A percentile compares a stretch with the other conserved stretches of the same genome.
Evolutionary conservation across 2,329 filamentous ascomycete genomes (phyloP).

Genomic region (Fusarium coicis): DNA sequence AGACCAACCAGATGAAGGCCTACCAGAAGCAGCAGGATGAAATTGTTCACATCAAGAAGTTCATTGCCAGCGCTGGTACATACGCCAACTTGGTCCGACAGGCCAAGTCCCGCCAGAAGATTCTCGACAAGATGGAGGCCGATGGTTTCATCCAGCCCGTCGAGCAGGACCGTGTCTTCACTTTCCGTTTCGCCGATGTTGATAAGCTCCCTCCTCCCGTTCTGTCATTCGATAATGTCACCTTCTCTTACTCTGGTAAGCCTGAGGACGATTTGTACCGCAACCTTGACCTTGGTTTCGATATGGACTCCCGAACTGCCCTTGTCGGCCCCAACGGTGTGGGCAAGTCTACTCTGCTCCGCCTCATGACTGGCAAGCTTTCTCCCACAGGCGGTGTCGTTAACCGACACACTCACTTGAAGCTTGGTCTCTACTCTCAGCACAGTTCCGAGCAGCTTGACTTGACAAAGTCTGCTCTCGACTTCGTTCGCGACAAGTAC

Average conservation of each 20-base stretch:
- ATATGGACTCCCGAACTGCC: slow-evolving; percentile 98
- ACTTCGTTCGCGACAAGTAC: slow-evolving; percentile 98
- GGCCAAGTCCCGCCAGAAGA: slow-evolving; percentile 99
- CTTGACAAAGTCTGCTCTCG: slow-evolving; percentile 95
- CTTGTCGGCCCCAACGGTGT: slow-evolving; percentile 99
- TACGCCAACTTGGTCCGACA: slow-evolving; percentile 99
- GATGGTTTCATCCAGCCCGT: slow-evolving; percentile 98
- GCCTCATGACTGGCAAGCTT: slow-evolving; percentile 96
- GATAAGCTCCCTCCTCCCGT: slow-evolving; percentile 99
- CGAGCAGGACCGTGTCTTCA: slow-evolving; percentile 85
- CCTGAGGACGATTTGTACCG: slow-evolving; percentile 93
- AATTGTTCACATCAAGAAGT: slow-evolving; percentile 99
- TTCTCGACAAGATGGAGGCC: slow-evolving; percentile 99
- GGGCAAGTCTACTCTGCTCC: slow-evolving; percentile 95
- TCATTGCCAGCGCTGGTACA: slow-evolving; percentile 99
- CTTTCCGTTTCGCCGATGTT: slow-evolving; percentile 97
- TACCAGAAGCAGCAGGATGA: slow-evolving; percentile 99
- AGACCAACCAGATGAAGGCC: slow-evolving; percentile 98
- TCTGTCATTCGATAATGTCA: slow-evolving; percentile 94
- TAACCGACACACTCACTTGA: slow-evolving; percentile 95
- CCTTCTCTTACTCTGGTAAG: slow-evolving; percentile 96
- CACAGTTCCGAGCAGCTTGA: slow-evolving; percentile 99
- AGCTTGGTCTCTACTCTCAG: slow-evolving; percentile 97
- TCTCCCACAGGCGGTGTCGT: slow-evolving; percentile 85
- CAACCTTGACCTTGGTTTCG: slow-evolving; percentile 96